Evolutionary conservation across 306 rosid species (phyloP), one percentile per base, ranked within the genome.

Genomic region (Begonia loranthoides): DNA sequence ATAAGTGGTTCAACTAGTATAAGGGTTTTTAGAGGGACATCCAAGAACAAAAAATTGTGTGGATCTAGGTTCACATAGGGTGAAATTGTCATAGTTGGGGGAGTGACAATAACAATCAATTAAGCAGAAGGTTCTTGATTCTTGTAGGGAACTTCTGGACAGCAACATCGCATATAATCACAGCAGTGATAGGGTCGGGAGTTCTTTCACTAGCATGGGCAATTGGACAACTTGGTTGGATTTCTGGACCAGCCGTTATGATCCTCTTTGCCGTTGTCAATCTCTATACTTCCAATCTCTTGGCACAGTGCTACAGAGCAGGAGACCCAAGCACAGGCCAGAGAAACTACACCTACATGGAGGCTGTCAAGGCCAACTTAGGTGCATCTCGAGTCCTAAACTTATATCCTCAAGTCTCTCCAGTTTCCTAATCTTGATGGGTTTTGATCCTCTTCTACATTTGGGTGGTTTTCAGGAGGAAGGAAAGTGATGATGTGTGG

Each of bases 291-390:
- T 48, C 51, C 11, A 12, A 12, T 16, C 16, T 48, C 21, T 8
- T 48, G 11, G 14, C 51, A 3, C 17, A 48, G 9, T 48, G 16
- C 17, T 48, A 48, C 17, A 7, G 51, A 3, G 14, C 51, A 0
- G 17, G 17, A 2, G 17, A 48, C 16, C 51, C 51, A 9, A 9
- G 5, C 9, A 13, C 16, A 2, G 51, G 51, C 16, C 14, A 43
- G 10, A 46, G 67, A 19, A 62, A 55, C 55, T 10, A 41, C 5
- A 53, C 67, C 12, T 62, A 62, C 55, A 45, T 58, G 6, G 60
- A 40, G 13, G 60, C 55, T 10, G 61, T 54, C 12, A 13, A 13
- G 41, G 41, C 39, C 43, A 45, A 19, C 34, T 43, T 57, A 3
- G 60, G 60, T 56, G 41, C 10, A 11, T 16, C 34, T 51, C 7